Conservation (phyloP, 2,329 filamentous ascomycete species). For the Stagonosporopsis vannaccii region DNA sequence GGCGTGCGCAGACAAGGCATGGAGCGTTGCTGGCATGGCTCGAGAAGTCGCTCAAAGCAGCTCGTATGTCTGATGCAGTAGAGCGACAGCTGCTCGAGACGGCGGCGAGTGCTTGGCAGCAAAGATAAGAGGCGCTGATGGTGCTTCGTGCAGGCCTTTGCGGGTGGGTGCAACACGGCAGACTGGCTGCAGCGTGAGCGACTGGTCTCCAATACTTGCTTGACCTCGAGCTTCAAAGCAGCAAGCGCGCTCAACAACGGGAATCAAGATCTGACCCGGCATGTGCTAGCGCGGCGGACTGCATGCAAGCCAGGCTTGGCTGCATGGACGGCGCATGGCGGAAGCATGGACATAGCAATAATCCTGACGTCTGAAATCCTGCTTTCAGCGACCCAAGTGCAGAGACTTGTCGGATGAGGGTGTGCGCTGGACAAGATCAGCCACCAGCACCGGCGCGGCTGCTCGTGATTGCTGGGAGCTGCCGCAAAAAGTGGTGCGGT, state of each 20-base stretch:
- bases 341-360: slow-evolving; percentile 9
- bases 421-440: slow-evolving; percentile 5
- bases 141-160: not conserved
- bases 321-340: slow-evolving; percentile 22
- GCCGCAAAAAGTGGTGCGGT: slow-evolving; percentile 17
- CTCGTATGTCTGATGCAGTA: slow-evolving; percentile 33
- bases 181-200: slow-evolving; percentile 11
- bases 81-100: slow-evolving; percentile 42
- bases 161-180: slow-evolving; percentile 7
- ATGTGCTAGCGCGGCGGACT: slow-evolving; percentile 16
- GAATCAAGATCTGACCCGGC: slow-evolving; percentile 17
- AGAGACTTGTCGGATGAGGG: not conserved
- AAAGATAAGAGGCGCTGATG: slow-evolving; percentile 14
- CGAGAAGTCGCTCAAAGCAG: slow-evolving; percentile 43
- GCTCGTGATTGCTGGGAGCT: slow-evolving; percentile 12
- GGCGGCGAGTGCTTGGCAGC: slow-evolving; percentile 25
- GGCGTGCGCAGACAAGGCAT: slow-evolving; percentile 75
- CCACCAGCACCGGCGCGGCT: not conserved
- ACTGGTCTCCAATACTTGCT: not conserved
- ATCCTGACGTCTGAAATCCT: slow-evolving; percentile 21
- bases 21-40: slow-evolving; percentile 73
- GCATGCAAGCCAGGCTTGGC: slow-evolving; percentile 19
- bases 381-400: slow-evolving; percentile 5
- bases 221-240: slow-evolving; percentile 4
- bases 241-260: slow-evolving; percentile 12